A percentile compares a stretch with the other conserved stretches of the same genome.
phyloP scores from a whole-genome alignment of 2,329 filamentous ascomycete species.

The Lojkania enalia region DNA sequence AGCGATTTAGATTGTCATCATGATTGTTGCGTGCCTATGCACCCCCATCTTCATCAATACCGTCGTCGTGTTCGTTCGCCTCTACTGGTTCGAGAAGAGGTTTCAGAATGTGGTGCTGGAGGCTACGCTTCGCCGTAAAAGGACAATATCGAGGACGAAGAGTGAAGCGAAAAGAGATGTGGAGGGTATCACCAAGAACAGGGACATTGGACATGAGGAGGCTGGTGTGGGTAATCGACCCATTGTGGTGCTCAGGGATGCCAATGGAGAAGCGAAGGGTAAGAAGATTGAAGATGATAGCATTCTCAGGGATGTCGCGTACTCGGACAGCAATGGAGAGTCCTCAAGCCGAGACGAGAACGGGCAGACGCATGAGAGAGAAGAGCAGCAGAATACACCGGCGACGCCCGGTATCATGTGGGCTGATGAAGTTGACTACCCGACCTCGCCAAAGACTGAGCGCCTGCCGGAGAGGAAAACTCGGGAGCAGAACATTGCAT shows the following conservation, averaged over 20 bases:
- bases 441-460: constrained; percentile 61
- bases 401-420: constrained; percentile 61
- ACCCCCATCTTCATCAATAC: constrained; percentile 53
- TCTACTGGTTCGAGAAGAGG: constrained; percentile 98
- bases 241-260: constrained; percentile 68
- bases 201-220: constrained; percentile 54
- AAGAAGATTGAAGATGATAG: constrained; percentile 60
- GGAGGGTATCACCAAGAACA: too few species aligned
- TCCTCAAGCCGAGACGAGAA: too few species aligned
- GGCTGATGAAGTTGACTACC: constrained; percentile 66
- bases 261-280: constrained; percentile 56
- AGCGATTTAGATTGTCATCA: constrained; percentile 57
- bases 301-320: constrained; percentile 44
- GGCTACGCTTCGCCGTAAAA: constrained; percentile 66
- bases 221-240: constrained; percentile 66
- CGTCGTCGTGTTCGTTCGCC: constrained; percentile 84
- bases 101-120: constrained; percentile 84
- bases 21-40: constrained; percentile 42
- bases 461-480: constrained; percentile 58
- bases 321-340: constrained; percentile 41
- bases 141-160: constrained; percentile 60
- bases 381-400: constrained; percentile 7
- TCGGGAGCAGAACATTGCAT: constrained; percentile 82
- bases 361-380: constrained; percentile 2
- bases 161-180: constrained; percentile 51